phyloP scores from a whole-genome alignment of 2,329 filamentous ascomycete genomes.

The Colletotrichum sublineola region DNA sequence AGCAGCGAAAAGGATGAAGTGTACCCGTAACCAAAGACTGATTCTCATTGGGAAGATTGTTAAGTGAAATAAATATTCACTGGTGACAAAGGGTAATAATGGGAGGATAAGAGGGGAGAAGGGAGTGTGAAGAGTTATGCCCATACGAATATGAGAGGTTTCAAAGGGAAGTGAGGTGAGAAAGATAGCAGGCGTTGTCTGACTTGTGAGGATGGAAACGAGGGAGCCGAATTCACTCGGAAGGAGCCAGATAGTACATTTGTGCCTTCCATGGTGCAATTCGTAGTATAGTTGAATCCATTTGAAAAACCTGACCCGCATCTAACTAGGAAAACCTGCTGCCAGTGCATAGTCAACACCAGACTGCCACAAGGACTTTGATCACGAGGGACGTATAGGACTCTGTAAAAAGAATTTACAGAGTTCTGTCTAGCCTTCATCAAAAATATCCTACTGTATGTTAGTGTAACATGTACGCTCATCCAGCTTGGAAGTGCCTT shows the following conservation, averaged over 20 bases:
- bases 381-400: not conserved
- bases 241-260: not conserved
- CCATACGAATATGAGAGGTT: not conserved
- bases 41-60: not conserved
- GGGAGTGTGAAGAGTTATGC: not conserved
- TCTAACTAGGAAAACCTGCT: not conserved
- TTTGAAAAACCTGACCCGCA: too few species aligned
- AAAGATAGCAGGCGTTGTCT: not conserved
- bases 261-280: not conserved
- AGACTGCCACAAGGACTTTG: too few species aligned
- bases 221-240: not conserved
- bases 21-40: not conserved
- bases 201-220: not conserved
- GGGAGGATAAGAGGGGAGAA: too few species aligned
- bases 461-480: not conserved
- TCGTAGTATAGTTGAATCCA: not conserved
- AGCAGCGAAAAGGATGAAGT: slow-evolving; percentile 1
- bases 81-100: not conserved
- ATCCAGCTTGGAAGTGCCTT: not conserved
- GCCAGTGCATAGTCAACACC: too few species aligned
- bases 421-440: too few species aligned
- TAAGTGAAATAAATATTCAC: not conserved
- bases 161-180: slow-evolving; percentile 7
- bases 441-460: too few species aligned
- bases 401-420: too few species aligned